Percentiles rank a stretch among this genome's conserved stretches.
Evolutionary conservation across 371 early-diverging fungal genomes (phyloP).

Genomic region (Cokeromyces recurvatus): DNA sequence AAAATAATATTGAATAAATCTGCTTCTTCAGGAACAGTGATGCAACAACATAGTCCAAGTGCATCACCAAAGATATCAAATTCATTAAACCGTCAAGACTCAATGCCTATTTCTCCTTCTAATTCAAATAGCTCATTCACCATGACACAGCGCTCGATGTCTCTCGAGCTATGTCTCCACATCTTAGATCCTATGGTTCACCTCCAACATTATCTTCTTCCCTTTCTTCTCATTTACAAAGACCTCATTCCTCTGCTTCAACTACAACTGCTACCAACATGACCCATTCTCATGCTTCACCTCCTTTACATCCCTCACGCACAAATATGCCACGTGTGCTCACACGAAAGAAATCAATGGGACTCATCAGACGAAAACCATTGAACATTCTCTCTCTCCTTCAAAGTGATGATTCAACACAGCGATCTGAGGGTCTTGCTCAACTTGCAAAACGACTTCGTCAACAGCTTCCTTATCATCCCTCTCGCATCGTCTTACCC

Average conservation of each 20-base stretch:
- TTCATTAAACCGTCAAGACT: slow-evolving; percentile 31
- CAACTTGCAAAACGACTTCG: slow-evolving; percentile 30
- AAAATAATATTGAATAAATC: slow-evolving; percentile 1
- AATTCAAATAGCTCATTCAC: slow-evolving; percentile 29
- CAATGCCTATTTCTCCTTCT: slow-evolving; percentile 30
- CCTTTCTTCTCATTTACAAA: slow-evolving; percentile 21
- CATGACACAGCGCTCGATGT: slow-evolving; percentile 69
- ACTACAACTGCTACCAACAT: too few relatives aligned
- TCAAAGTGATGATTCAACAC: slow-evolving; percentile 23
- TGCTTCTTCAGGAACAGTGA: background rate
- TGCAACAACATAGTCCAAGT: slow-evolving; percentile 20
- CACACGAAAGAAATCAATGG: slow-evolving; percentile 29
- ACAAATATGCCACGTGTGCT: too few relatives aligned
- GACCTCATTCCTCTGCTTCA: slow-evolving; percentile 13
- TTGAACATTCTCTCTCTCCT: slow-evolving; percentile 25
- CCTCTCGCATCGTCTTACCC: slow-evolving; percentile 5
- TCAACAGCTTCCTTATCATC: slow-evolving; percentile 15
- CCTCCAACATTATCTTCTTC: slow-evolving; percentile 23
- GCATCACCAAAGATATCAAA: slow-evolving; percentile 25
- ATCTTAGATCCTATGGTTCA: slow-evolving; percentile 49
- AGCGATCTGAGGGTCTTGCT: slow-evolving; percentile 28
- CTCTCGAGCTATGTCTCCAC: slow-evolving; percentile 83
- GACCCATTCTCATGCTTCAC: too few relatives aligned
- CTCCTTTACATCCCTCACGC: too few relatives aligned
- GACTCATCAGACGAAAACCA: slow-evolving; percentile 27